Percentiles rank a stretch among this genome's conserved stretches.
Conservation (phyloP, 176 grass and related monocot species). For the Bolboschoenus planiculmis region DNA sequence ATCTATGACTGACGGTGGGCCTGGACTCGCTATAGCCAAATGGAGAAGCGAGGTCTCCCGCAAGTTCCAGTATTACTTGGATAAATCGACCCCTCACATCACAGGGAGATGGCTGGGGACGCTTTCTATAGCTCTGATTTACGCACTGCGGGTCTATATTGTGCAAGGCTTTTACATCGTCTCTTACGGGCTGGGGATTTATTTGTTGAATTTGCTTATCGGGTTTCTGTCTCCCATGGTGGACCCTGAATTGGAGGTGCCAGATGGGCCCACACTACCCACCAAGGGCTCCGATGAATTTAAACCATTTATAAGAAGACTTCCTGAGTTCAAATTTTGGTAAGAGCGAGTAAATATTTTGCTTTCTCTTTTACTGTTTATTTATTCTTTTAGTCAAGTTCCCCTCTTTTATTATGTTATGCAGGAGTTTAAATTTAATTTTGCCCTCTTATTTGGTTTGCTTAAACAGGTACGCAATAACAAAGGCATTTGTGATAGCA, state of each 20-base stretch:
- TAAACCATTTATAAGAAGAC: slow-evolving; percentile 86
- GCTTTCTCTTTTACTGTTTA: background rate
- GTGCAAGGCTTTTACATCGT: slow-evolving; percentile 86
- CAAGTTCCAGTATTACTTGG: slow-evolving; percentile 83
- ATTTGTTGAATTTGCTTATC: slow-evolving; percentile 92
- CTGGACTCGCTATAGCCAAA: slow-evolving; percentile 36
- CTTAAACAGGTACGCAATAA: slow-evolving; percentile 83
- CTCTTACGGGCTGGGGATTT: slow-evolving; percentile 86
- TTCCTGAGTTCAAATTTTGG: slow-evolving; percentile 99
- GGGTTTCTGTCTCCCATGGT: slow-evolving; percentile 93
- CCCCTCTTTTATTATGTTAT: background rate
- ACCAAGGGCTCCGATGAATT: slow-evolving; percentile 86
- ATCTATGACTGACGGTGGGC: slow-evolving; percentile 10
- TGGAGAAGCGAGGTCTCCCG: slow-evolving; percentile 55
- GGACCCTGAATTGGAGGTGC: slow-evolving; percentile 61
- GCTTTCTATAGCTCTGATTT: slow-evolving; percentile 43
- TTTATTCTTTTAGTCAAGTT: background rate
- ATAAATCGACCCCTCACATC: slow-evolving; percentile 78
- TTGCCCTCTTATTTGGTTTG: background rate
- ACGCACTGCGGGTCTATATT: slow-evolving; percentile 60
- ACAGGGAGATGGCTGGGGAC: slow-evolving; percentile 67
- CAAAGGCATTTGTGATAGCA: slow-evolving; percentile 83
- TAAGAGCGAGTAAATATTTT: background rate
- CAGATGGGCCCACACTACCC: slow-evolving; percentile 60
- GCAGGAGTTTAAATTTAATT: background rate